phyloP scores from a whole-genome alignment of 805 yeast genomes.

The Candida nitratophila region DNA sequence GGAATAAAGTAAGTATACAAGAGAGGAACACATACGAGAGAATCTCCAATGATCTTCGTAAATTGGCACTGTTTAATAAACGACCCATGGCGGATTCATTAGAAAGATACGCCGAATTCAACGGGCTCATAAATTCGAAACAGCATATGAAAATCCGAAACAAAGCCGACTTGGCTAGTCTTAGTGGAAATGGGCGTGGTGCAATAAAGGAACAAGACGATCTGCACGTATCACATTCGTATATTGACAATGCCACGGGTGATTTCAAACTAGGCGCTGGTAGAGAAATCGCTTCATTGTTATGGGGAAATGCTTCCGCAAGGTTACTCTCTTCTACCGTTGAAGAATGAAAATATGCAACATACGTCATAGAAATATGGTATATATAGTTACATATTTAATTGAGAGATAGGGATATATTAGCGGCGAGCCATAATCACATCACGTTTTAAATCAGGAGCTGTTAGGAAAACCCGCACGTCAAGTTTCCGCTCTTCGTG shows the following conservation, averaged over 20 bases:
- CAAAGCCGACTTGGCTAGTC: neutral
- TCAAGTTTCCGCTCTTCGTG: no score
- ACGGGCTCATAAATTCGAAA: neutral
- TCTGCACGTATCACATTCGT: no score
- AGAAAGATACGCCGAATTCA: neutral
- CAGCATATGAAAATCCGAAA: no score
- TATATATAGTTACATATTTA: no score
- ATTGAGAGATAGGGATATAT: no score
- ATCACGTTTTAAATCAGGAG: no score
- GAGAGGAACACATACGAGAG: slow-evolving; percentile 20
- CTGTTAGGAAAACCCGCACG: no score
- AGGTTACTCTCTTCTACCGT: no score
- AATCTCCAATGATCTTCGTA: slow-evolving; percentile 23
- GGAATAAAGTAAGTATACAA: slow-evolving; percentile 20
- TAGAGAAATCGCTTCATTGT: neutral
- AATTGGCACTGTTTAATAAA: slow-evolving; percentile 17
- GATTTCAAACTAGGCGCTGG: neutral
- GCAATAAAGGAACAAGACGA: neutral
- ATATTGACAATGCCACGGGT: neutral
- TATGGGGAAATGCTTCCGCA: neutral
- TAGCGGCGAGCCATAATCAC: no score
- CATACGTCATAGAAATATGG: no score
- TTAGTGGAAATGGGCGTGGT: no score
- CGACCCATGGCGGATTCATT: slow-evolving; percentile 18
- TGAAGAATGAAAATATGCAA: no score